phyloP scores from a whole-genome alignment of 768 basidiomycete species.

The Boletus tomentosulus region DNA sequence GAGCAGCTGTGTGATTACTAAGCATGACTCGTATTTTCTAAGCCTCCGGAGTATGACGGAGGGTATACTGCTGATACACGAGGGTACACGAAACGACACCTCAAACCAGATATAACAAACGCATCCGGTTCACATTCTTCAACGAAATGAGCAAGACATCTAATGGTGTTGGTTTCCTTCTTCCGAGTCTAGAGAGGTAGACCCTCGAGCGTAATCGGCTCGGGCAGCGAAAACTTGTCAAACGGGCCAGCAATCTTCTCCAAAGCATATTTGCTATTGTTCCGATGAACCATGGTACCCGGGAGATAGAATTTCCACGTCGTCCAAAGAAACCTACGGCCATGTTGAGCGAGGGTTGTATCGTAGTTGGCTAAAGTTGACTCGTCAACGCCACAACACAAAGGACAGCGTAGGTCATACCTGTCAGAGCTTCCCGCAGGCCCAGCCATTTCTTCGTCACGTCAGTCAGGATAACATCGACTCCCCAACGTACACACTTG shows the following conservation, averaged over 20 bases:
- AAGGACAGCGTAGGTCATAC: constrained; percentile 35
- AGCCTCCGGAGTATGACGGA: no score
- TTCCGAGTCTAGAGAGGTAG: constrained; percentile 8
- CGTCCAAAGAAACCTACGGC: constrained; percentile 75
- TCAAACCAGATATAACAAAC: not conserved
- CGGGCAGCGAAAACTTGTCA: constrained; percentile 32
- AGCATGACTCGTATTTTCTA: constrained; percentile 14
- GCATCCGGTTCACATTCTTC: not conserved
- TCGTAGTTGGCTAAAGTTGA: constrained; percentile 57
- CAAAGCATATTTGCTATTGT: constrained; percentile 32
- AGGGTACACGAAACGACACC: not conserved
- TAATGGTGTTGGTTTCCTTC: not conserved
- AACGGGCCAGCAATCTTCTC: constrained; percentile 55
- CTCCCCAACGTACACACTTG: constrained; percentile 77
- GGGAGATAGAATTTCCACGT: constrained; percentile 58
- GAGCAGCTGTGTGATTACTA: constrained; percentile 16
- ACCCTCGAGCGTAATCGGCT: constrained; percentile 20
- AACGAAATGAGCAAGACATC: not conserved
- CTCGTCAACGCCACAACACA: not conserved
- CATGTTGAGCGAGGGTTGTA: constrained; percentile 55
- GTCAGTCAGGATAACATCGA: constrained; percentile 76
- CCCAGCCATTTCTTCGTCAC: constrained; percentile 65
- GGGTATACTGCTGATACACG: no score
- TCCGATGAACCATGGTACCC: constrained; percentile 30
- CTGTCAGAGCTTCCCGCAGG: constrained; percentile 51